These are phyloP conservation scores for Chlamydomonas asymmetrica DNA, from an alignment of 139 green algal species.

Conservation along the genomic window DNA sequence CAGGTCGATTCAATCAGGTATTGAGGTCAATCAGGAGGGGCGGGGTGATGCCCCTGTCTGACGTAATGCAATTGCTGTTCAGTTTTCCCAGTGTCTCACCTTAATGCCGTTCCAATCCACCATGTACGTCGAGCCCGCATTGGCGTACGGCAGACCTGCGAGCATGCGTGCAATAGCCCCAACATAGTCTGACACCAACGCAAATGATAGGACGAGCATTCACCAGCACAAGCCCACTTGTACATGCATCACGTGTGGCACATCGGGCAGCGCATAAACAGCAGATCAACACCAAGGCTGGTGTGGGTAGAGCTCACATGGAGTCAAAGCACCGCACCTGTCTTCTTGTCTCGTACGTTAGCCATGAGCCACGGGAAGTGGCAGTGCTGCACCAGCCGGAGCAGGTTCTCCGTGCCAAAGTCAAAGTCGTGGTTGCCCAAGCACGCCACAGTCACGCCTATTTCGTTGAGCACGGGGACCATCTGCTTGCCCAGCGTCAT, in stretches of 20 bases:
- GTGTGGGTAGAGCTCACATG: neutral
- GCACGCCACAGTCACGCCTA: slow-evolving; percentile 58
- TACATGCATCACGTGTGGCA: neutral
- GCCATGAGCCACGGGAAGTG: slow-evolving; percentile 81
- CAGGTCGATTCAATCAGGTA: too few relatives aligned
- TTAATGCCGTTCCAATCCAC: slow-evolving; percentile 37
- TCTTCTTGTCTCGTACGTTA: slow-evolving; percentile 70
- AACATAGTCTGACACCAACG: too few relatives aligned
- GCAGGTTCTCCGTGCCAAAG: slow-evolving; percentile 50
- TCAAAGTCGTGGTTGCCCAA: slow-evolving; percentile 74
- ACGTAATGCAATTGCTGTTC: too few relatives aligned
- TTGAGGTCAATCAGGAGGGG: too few relatives aligned
- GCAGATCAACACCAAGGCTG: too few relatives aligned
- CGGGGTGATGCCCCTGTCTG: too few relatives aligned
- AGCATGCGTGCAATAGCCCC: neutral
- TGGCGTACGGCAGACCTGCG: slow-evolving; percentile 23
- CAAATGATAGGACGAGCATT: too few relatives aligned
- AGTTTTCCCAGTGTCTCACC: neutral
- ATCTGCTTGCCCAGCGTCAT: slow-evolving; percentile 80
- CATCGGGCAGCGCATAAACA: too few relatives aligned
- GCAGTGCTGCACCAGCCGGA: slow-evolving; percentile 52
- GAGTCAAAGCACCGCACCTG: slow-evolving; percentile 22
- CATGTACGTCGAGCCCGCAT: slow-evolving; percentile 21
- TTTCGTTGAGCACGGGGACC: slow-evolving; percentile 73
- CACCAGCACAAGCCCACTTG: neutral